Base-by-base conservation (phyloP, 495 filamentous ascomycete species). In the Aspergillus avenaceus region DNA sequence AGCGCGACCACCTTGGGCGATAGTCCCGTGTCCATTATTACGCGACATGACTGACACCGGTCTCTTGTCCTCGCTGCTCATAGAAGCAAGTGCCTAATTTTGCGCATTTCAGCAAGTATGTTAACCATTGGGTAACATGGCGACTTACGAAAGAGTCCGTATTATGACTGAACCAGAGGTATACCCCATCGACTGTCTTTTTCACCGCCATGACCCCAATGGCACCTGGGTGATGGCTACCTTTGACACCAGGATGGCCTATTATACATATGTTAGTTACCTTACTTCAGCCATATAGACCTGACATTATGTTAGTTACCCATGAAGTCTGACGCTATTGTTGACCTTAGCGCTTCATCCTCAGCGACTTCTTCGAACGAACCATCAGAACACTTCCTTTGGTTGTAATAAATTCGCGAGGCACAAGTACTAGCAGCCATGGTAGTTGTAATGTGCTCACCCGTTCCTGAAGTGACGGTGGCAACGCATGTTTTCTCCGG, bases 401-500 rank as follows among this genome's bases (percentile, higher is more conserved):
- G 80, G 34, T 77, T 74, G 45, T 84, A 80, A 57, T 86, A 92
- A 13, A 97, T 64, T 0, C 90, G 80, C 38, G 84, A 82, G 2
- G 89, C 87, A 63, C 89, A 91, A 42, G 81, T 84, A 29, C 79
- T 79, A 0, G 91, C 90, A 11, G 90, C 90, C 70, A 89, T 77
- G 1, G 90, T 92, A 1, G 92, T 92, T 5, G 90, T 89, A 82
- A 98, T 97, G 60, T 97, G 93, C 72, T 98, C 93, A 28, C 93
- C 93, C 4, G 93, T 98, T 24, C 93, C 93, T 56, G 90, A 95
- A 13, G 88, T 91, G 8, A 95, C 89, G 25, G 80, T 79, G 26
- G 88, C 91, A 27, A 93, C 86, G 22, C 75, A 74, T 2, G 81
- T 77, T 21, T 70, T 62, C 0, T 87, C 79, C 2, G 72, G 63